phyloP scores from a whole-genome alignment of 805 yeast species.

The Kluyveromyces siamensis region DNA sequence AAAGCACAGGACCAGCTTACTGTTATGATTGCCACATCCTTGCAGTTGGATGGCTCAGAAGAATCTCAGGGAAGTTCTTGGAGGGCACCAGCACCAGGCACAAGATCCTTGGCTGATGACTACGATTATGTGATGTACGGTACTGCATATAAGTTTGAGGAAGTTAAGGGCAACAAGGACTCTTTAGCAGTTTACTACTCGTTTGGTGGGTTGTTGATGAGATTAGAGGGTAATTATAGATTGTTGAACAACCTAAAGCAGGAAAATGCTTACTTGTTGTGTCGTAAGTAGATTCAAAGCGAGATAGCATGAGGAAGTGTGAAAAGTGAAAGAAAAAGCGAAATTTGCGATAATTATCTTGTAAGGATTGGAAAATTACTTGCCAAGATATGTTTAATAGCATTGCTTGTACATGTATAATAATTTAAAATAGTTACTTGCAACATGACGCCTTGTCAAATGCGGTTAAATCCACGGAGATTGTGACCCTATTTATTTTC shows the following conservation, averaged over 20 bases:
- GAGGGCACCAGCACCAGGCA: slow-evolving; percentile 67
- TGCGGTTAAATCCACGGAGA: too few species aligned
- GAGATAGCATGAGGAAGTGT: not conserved
- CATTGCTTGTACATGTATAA: not conserved
- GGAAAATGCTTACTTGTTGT: slow-evolving; percentile 83
- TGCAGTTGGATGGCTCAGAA: slow-evolving; percentile 42
- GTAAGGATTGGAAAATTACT: not conserved
- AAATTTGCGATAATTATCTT: not conserved
- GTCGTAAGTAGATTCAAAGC: slow-evolving; percentile 38
- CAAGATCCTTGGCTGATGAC: slow-evolving; percentile 85
- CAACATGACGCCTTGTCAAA: not conserved
- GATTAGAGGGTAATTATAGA: slow-evolving; percentile 92
- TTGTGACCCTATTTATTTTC: too few species aligned
- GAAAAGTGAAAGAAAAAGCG: not conserved
- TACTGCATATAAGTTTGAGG: slow-evolving; percentile 93
- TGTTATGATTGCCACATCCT: slow-evolving; percentile 72
- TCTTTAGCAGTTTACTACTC: slow-evolving; percentile 84
- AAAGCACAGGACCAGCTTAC: slow-evolving; percentile 68
- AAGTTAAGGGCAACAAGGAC: slow-evolving; percentile 42
- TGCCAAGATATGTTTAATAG: not conserved
- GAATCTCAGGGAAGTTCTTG: slow-evolving; percentile 35
- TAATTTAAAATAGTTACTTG: not conserved
- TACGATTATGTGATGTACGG: slow-evolving; percentile 98
- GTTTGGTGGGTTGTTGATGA: slow-evolving; percentile 89
- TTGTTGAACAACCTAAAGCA: slow-evolving; percentile 82